Base-by-base conservation (phyloP, 2,329 filamentous ascomycete genomes). In the Colletotrichum neosansevieriae region DNA sequence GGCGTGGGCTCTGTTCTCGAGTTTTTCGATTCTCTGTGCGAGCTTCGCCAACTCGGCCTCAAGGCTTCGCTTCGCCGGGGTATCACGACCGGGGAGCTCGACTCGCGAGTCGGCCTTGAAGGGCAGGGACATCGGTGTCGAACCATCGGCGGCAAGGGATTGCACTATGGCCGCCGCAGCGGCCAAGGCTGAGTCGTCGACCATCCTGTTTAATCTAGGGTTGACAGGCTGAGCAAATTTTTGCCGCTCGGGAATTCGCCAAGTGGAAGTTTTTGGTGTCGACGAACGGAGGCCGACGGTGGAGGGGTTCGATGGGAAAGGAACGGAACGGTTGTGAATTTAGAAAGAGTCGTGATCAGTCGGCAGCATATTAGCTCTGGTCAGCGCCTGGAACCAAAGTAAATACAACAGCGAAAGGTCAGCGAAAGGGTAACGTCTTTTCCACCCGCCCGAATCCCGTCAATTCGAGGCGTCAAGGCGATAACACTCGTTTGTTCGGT, bases 11-110 rank as follows among this genome's bases (percentile, higher is more conserved):
- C 91, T 91, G 73, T 89, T 89, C 83, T 98, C 94, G 73, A 98
- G 88, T 72, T 91, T 89, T 72, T 94, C 92, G 73, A 98, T 89
- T 73, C 96, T 87, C 70, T 90, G 83, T 68, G 91, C 88, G 71
- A 98, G 87, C 63, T 92, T 91, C 58, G 91, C 88, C 66, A 99
- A 87, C 81, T 98, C 95, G 69, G 86, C 85, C 81, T 98, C 94
- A 70, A 98, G 88, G 36, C 86, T 86, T 72, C 88, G 85, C 82
- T 98, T 98, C 72, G 91, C 91, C 40, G 88, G 81, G 50, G 88
- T 91, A 67, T 94, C 87, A 66, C 88, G 86, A 67, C 96, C 96
- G 13, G 95, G 94, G 24, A 98, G 86, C 71, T 86, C 87, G 76
- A 95, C 85, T 34, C 68, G 59, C 72, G 86, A 83, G 67, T 81